These are phyloP conservation scores for Cudoniella acicularis DNA, from an alignment of 495 filamentous ascomycete species.

Conservation along the genomic window DNA sequence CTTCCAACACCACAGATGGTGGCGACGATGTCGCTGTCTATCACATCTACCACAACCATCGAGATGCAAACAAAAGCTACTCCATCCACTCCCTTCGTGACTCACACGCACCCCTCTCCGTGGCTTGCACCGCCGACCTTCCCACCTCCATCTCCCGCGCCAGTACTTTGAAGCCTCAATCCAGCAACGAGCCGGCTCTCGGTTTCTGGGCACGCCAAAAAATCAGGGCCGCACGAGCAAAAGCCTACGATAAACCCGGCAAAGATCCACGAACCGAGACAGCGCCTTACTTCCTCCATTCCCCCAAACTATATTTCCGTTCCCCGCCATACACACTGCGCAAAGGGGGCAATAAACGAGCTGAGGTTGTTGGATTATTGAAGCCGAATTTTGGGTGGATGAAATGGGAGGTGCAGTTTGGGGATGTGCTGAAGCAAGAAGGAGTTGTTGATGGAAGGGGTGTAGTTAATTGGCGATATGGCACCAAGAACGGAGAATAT, in stretches of 20 bases:
- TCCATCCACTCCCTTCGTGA: constrained; percentile 6
- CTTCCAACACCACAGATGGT: background rate
- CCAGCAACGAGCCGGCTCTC: background rate
- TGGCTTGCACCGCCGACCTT: background rate
- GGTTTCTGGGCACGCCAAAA: background rate
- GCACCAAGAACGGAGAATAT: constrained; percentile 6
- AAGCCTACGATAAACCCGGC: constrained; percentile 3
- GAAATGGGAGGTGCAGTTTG: constrained; percentile 6
- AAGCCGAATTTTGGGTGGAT: background rate
- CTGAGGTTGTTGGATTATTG: background rate
- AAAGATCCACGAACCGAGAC: constrained; percentile 1
- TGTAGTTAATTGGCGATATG: constrained; percentile 3
- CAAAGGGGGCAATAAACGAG: constrained; percentile 1
- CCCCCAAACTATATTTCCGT: background rate
- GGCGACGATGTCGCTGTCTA: background rate
- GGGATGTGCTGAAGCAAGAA: constrained; percentile 6
- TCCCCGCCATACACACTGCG: constrained; percentile 5
- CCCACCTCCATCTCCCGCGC: background rate
- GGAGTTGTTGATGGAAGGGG: constrained; percentile 7
- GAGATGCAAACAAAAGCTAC: background rate
- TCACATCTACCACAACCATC: constrained; percentile 9
- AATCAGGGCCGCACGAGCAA: background rate
- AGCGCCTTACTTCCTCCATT: constrained; percentile 11
- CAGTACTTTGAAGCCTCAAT: background rate
- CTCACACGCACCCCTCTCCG: constrained; percentile 1